These are phyloP conservation scores for Boletellus sp. DNA, from an alignment of 768 basidiomycete genomes.

Conservation along the genomic window DNA sequence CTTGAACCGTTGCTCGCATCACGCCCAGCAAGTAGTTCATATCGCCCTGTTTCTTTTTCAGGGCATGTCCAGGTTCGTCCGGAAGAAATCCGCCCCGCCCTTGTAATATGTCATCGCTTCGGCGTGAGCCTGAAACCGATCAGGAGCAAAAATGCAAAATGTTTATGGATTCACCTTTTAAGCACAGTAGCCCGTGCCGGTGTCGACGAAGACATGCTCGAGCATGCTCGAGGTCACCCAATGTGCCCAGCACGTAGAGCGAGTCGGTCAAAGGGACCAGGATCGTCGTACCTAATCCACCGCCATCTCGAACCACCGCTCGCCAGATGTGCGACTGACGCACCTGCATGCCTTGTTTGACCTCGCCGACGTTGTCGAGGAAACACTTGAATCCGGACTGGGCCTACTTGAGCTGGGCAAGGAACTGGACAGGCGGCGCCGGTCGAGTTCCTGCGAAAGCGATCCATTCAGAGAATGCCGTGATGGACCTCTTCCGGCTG, in stretches of 20 bases:
- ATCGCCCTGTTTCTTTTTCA: slow-evolving; percentile 89
- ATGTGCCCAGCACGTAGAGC: slow-evolving; percentile 90
- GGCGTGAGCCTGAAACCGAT: slow-evolving; percentile 80
- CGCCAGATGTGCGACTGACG: slow-evolving; percentile 1
- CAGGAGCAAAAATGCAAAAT: too few relatives aligned
- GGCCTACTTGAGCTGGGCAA: slow-evolving; percentile 91
- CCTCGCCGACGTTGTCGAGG: slow-evolving; percentile 71
- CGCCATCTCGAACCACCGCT: neutral
- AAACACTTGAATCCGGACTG: slow-evolving; percentile 90
- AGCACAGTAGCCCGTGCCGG: slow-evolving; percentile 96
- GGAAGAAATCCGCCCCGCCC: slow-evolving; percentile 77
- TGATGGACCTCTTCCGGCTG: slow-evolving; percentile 83
- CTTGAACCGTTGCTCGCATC: slow-evolving; percentile 60
- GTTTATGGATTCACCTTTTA: slow-evolving; percentile 63
- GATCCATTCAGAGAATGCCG: neutral
- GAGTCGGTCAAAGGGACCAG: slow-evolving; percentile 93
- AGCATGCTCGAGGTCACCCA: slow-evolving; percentile 74
- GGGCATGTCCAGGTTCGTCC: slow-evolving; percentile 79
- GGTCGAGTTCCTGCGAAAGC: slow-evolving; percentile 74
- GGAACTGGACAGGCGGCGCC: slow-evolving; percentile 86
- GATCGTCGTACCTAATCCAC: slow-evolving; percentile 69
- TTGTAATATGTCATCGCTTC: slow-evolving; percentile 83
- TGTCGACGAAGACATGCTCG: slow-evolving; percentile 88
- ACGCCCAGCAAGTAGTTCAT: slow-evolving; percentile 69
- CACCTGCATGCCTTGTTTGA: slow-evolving; percentile 70